Conservation (phyloP, 2,329 filamentous ascomycete genomes). For the Hansfordia pulvinata region DNA sequence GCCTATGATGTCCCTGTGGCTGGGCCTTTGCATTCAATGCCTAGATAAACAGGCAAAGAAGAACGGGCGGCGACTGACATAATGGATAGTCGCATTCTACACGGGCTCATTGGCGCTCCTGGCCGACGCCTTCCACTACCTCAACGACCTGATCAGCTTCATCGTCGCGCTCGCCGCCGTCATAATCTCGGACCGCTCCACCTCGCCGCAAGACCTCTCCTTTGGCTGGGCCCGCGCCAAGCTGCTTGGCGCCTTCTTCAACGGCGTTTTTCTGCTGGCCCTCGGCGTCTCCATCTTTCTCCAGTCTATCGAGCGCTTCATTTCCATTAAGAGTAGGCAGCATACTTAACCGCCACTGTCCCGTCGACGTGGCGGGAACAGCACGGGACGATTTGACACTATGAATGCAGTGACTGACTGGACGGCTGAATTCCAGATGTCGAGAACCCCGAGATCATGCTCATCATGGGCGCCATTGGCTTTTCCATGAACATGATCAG, state of each 20-base stretch:
- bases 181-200: constrained; percentile 41
- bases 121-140: constrained; percentile 70
- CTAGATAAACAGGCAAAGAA: too few species aligned
- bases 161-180: constrained; percentile 52
- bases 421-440: constrained; percentile 44
- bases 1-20: too few species aligned
- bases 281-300: constrained; percentile 60
- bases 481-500: constrained; percentile 55
- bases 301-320: constrained; percentile 60
- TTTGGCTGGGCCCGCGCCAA: constrained; percentile 69
- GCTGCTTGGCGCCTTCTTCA: constrained; percentile 69
- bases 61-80: neutral
- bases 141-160: constrained; percentile 61
- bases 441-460: constrained; percentile 48
- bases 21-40: too few species aligned
- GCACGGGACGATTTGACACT: too few species aligned
- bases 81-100: constrained; percentile 19
- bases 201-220: constrained; percentile 44
- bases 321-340: constrained; percentile 40
- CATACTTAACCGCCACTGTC: too few species aligned
- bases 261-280: constrained; percentile 60
- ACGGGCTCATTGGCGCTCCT: constrained; percentile 60
- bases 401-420: too few species aligned
- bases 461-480: constrained; percentile 57
- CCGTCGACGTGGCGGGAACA: too few species aligned